Base-by-base conservation (phyloP, 176 grass and related monocot genomes). In the Tillandsia fasciculata region DNA sequence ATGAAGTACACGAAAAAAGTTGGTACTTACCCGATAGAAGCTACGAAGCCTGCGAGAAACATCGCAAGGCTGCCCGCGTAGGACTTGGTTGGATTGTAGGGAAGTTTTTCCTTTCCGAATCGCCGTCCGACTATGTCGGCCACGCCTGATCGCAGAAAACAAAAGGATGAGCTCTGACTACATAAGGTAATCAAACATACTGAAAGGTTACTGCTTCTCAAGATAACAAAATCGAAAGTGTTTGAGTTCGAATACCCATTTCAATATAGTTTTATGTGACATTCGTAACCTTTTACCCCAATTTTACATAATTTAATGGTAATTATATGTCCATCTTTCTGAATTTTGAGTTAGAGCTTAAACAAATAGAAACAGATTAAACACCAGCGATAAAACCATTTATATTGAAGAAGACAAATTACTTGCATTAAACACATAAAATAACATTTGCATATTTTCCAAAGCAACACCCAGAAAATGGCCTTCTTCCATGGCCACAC, bases 101-200 rank as follows among this genome's bases (percentile, higher is more conserved):
- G 84, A 50, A 99, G 89, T 18, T 97, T 92, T 20, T 9, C 47
- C 10, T 17, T 79, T 50, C 94, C 89, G 0, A 90, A 81, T 64
- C 61, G 83, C 52, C 94, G 83, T 61, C 94, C 94, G 14, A 61
- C 54, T 85, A 99, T 88, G 68, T 99, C 94, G 65, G 94, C 94
- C 69, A 86, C 54, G 73, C 94, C 94, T 99, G 72, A 76, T 61
- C 29, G 50, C 54, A 59, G 12, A 42, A 42, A 42, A 59, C 54
- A 59, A 59, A 59, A 59, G 12, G 54, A 17, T 14, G 54, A 59
- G 9, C 17, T 17, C 9, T 15, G 54, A n/a, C 20, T 22, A 59
- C 20, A 59, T 22, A 59, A 59, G 14, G 14, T n/a, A 59, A 20
- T 14, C 6, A 6, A 33, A 42, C 33, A 42, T 42, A 42, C 33